Evolutionary conservation across 2,329 filamentous ascomycete species (phyloP).

Genomic region (Allantophomopsis lycopodina): DNA sequence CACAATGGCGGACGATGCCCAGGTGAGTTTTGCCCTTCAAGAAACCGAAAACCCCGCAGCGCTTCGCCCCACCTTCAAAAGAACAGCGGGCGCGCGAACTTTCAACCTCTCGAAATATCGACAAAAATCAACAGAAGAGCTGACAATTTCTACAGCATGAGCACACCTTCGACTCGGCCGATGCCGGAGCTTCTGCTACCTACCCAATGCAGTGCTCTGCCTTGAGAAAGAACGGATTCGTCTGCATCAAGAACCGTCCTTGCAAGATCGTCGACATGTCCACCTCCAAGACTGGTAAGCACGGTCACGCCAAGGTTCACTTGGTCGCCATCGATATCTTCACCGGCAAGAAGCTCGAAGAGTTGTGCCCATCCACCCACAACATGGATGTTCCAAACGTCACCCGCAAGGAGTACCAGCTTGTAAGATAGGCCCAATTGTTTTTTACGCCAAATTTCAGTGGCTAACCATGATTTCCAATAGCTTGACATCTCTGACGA

Average conservation of each 20-base stretch:
- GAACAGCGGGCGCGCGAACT: too few species aligned
- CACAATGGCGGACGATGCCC: constrained; percentile 53
- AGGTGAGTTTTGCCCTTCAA: constrained; percentile 32
- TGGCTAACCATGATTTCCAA: background rate
- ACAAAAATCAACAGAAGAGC: background rate
- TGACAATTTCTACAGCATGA: constrained; percentile 15
- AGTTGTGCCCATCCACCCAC: constrained; percentile 94
- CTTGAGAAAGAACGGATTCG: constrained; percentile 97
- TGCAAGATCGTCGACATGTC: constrained; percentile 99
- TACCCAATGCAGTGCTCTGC: constrained; percentile 99
- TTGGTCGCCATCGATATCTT: constrained; percentile 97
- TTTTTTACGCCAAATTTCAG: background rate
- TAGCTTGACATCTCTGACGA: constrained; percentile 91
- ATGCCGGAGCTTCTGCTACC: constrained; percentile 90
- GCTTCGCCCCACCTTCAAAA: constrained; percentile 12
- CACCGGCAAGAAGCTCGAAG: constrained; percentile 98
- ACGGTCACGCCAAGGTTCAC: constrained; percentile 99
- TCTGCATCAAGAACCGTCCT: constrained; percentile 95
- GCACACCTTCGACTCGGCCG: constrained; percentile 77
- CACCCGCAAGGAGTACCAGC: constrained; percentile 77
- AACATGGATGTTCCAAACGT: constrained; percentile 98
- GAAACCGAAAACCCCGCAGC: constrained; percentile 9
- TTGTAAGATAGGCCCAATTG: constrained; percentile 47
- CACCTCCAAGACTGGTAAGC: constrained; percentile 99
- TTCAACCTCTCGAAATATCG: too few species aligned